Base-by-base conservation (phyloP, 805 yeast species). In the Saccharomycopsis malanga region DNA sequence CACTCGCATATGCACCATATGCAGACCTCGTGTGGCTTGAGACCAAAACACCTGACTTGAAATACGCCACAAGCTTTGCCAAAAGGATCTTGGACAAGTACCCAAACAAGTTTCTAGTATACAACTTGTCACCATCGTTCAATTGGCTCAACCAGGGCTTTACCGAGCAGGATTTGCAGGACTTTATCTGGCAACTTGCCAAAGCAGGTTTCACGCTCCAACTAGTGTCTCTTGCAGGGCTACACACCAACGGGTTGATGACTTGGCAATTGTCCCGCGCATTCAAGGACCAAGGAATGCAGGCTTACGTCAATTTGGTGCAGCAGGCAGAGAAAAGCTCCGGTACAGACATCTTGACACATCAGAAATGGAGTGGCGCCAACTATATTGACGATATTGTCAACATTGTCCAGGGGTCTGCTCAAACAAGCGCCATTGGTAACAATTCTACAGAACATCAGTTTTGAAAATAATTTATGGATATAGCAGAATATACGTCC, bases 291-390 rank as follows among this genome's bases (percentile, higher is more conserved):
- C 70, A 75, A 12, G 84, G 84, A 1, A 79, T 79, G 81, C 64
- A 68, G 53, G 80, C 81, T 0, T 77, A 77, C 53, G 80, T 77
- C 14, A 72, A 73, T 14, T 54, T 67, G 18, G 75, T 77, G 3
- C 83, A 77, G 60, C 58, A 59, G 20, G 61, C 61, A 46, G 81
- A 77, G 57, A 68, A 64, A 53, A 69, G 61, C 17, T 50, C 65
- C 4, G 64, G 66, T 2, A 71, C 78, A 53, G 82, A 77, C 54
- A 70, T 77, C 2, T 61, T 77, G 54, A 77, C 79, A 6, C 83
- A 77, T 54, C 83, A 77, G 57, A 72, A 69, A 53, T 77, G 83
- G 83, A 73, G 79, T 3, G 83, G 83, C 4, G 78, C 78, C n/a
- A 71, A 72, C 55, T 74, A 74, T 54, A 58, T 68, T 25, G 81